phyloP scores from a whole-genome alignment of 2,329 filamentous ascomycete species.

The Colletotrichum eremochloae region DNA sequence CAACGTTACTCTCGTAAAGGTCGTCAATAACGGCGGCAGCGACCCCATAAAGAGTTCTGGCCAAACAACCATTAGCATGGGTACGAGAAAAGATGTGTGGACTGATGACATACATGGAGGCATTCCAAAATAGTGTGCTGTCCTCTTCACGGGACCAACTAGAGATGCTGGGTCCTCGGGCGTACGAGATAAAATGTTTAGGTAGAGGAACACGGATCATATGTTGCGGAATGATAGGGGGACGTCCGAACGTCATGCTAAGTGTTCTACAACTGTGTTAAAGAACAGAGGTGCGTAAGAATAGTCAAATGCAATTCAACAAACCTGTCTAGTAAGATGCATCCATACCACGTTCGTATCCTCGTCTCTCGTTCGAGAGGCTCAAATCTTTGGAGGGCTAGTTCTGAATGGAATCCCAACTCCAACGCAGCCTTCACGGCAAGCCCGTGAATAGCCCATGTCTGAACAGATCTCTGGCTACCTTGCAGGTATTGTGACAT shows the following conservation, averaged over 20 bases:
- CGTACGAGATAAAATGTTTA: constrained; percentile 47
- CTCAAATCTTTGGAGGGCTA: constrained; percentile 52
- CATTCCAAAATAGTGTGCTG: constrained; percentile 48
- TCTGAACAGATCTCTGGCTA: constrained; percentile 64
- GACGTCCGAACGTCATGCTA: constrained; percentile 66
- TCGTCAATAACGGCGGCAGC: constrained; percentile 54
- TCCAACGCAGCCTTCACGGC: constrained; percentile 64
- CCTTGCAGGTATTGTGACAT: constrained; percentile 67
- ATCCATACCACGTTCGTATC: constrained; percentile 64
- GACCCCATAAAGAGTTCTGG: constrained; percentile 51
- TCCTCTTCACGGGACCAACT: constrained; percentile 36
- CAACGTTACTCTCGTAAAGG: constrained; percentile 60
- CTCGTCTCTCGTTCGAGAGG: constrained; percentile 61
- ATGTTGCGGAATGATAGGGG: constrained; percentile 59
- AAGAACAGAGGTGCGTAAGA: not conserved
- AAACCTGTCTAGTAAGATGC: constrained; percentile 60
- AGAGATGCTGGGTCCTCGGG: not conserved
- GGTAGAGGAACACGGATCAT: constrained; percentile 54
- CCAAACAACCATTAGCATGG: not conserved
- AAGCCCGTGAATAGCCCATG: constrained; percentile 67
- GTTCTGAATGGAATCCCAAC: constrained; percentile 63
- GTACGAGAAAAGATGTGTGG: not conserved
- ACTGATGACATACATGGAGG: constrained; percentile 50
- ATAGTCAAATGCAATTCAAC: constrained; percentile 18
- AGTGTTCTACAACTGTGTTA: constrained; percentile 51